A percentile compares a stretch with the other conserved stretches of the same genome.
These are phyloP conservation scores for Zancudomyces culisetae DNA, from an alignment of 371 early-diverging fungal genomes.

Conservation along the genomic window DNA sequence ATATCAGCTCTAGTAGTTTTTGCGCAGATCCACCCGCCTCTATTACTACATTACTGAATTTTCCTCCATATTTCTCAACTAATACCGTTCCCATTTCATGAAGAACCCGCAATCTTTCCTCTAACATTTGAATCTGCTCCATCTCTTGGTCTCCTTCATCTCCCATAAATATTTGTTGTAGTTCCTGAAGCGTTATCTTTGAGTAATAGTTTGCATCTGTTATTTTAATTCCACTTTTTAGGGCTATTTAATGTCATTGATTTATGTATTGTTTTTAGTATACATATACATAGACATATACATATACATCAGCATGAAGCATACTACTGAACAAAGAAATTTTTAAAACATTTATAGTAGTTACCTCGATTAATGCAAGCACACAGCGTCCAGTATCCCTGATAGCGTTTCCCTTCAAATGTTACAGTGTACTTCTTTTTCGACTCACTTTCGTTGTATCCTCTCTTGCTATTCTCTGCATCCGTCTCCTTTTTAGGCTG, in stretches of 20 bases:
- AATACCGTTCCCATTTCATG: conserved; percentile 42
- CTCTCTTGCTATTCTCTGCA: conserved; percentile 37
- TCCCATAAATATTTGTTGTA: conserved; percentile 38
- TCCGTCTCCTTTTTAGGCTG: conserved; percentile 38
- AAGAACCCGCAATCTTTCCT: conserved; percentile 39
- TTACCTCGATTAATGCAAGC: conserved; percentile 47
- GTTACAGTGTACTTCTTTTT: conserved; percentile 38
- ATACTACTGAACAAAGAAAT: not conserved
- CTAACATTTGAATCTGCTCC: conserved; percentile 40
- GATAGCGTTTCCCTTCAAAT: conserved; percentile 36
- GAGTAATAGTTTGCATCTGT: conserved; percentile 34
- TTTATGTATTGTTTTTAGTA: not conserved
- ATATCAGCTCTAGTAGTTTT: conserved; percentile 34
- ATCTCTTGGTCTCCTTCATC: conserved; percentile 24
- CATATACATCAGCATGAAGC: not conserved
- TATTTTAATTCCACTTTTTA: conserved; percentile 38
- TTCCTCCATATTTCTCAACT: conserved; percentile 40
- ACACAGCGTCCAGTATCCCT: conserved; percentile 74
- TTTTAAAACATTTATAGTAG: not conserved
- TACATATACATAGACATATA: not conserved
- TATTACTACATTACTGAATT: conserved; percentile 37
- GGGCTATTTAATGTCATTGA: conserved; percentile 16
- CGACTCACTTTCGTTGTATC: conserved; percentile 36
- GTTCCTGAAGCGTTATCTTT: conserved; percentile 21
- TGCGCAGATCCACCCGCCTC: conserved; percentile 32